A percentile compares a stretch with the other conserved stretches of the same genome.
Conservation (phyloP, 805 yeast genomes). For the Gaillardinia entomophila region DNA sequence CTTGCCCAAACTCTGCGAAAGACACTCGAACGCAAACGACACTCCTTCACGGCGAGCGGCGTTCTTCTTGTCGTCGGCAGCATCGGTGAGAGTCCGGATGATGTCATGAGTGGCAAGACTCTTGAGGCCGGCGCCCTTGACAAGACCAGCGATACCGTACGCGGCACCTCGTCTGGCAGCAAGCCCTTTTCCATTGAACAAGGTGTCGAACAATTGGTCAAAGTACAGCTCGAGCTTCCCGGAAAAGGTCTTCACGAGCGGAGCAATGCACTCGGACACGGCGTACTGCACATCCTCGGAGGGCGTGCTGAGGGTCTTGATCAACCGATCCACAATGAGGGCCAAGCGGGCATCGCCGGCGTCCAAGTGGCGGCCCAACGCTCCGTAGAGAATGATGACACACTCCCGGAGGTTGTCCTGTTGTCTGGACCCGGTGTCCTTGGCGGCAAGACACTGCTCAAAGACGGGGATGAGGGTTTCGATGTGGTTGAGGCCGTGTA, state of each 20-base stretch:
- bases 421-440: constrained; percentile 39
- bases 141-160: constrained; percentile 91
- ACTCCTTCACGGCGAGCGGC: constrained; percentile 78
- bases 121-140: constrained; percentile 82
- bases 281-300: constrained; percentile 89
- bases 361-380: constrained; percentile 79
- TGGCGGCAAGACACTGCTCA: constrained; percentile 56
- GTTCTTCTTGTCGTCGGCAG: constrained; percentile 82
- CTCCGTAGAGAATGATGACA: constrained; percentile 83
- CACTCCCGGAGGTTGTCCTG: constrained; percentile 70
- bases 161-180: constrained; percentile 88
- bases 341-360: constrained; percentile 60
- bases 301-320: constrained; percentile 76
- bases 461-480: constrained; percentile 77
- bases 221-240: constrained; percentile 48
- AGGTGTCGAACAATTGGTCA: constrained; percentile 51
- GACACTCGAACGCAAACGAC: constrained; percentile 76
- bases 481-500: constrained; percentile 61
- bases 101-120: constrained; percentile 73
- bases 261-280: constrained; percentile 79
- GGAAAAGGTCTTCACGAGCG: constrained; percentile 60
- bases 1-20: constrained; percentile 70
- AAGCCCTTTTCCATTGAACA: constrained; percentile 44
- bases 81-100: constrained; percentile 68
- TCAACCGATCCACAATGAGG: constrained; percentile 59